Percentiles rank a stretch among this genome's conserved stretches.
Evolutionary conservation across 2,329 filamentous ascomycete genomes (phyloP).

Genomic region (Blastomyces parvus): DNA sequence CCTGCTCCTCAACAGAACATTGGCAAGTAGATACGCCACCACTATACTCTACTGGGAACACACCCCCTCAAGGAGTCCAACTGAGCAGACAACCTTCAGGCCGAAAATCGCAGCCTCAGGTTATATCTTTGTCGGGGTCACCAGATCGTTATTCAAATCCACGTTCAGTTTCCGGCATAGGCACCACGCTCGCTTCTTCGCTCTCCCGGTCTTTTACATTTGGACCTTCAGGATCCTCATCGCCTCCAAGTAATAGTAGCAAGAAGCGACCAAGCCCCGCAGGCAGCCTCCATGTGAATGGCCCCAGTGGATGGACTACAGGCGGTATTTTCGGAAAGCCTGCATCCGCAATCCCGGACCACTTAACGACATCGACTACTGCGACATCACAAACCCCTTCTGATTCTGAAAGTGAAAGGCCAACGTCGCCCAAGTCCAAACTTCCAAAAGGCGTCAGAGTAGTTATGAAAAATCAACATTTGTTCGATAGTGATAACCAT

Average conservation of each 20-base stretch:
- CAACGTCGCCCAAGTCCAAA: slow-evolving; percentile 20
- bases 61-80: slow-evolving; percentile 41
- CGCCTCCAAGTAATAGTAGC: slow-evolving; percentile 25
- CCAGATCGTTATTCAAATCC: slow-evolving; percentile 33
- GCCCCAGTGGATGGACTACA: slow-evolving; percentile 24
- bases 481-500: slow-evolving; percentile 46
- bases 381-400: slow-evolving; percentile 26
- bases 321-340: slow-evolving; percentile 20
- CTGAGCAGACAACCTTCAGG: slow-evolving; percentile 32
- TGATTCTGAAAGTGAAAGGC: slow-evolving; percentile 32
- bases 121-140: slow-evolving; percentile 33
- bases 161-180: slow-evolving; percentile 33
- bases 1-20: slow-evolving; percentile 42
- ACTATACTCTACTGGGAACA: slow-evolving; percentile 44
- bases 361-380: slow-evolving; percentile 24
- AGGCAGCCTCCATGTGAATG: slow-evolving; percentile 27
- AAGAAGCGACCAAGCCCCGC: slow-evolving; percentile 32
- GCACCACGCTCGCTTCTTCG: slow-evolving; percentile 36
- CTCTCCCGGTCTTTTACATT: slow-evolving; percentile 39
- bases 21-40: slow-evolving; percentile 43
- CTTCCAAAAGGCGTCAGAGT: slow-evolving; percentile 34
- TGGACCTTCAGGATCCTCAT: slow-evolving; percentile 35
- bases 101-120: slow-evolving; percentile 34
- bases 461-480: slow-evolving; percentile 47
- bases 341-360: slow-evolving; percentile 23